Base-by-base conservation (phyloP, 495 filamentous ascomycete species). In the Neurospora terricola region DNA sequence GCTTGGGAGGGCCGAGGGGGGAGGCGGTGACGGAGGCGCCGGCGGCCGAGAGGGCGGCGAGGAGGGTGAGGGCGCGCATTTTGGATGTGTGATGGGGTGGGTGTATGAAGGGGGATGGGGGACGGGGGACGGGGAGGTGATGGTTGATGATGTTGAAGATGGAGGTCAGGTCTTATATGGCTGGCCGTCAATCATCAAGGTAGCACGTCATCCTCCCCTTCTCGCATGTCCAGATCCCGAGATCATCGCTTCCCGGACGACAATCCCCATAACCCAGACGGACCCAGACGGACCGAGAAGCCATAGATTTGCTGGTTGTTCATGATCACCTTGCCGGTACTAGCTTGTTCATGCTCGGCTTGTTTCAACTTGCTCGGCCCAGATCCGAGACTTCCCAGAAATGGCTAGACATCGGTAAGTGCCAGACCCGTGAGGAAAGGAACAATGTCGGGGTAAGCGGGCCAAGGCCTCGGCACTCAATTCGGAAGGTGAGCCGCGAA, bases 11-110 rank as follows among this genome's bases (percentile, higher is more conserved):
- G 38, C 27, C 48, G 54, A 72, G 43, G 34, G 75, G 73, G 8
- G 74, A 72, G 30, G 75, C 75, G 8, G 75, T 37, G 18, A 70
- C 76, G 12, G 75, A 45, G 30, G 59, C 48, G 6, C 76, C 76
- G 70, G 73, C 72, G 27, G 76, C 69, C 27, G 54, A 66, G 54
- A 77, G 69, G 59, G 73, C 73, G 62, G 73, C 70, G 39, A 77
- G 72, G 10, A 77, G 38, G 6, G 59, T 36, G n/a, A 72, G 70
- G 40, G 74, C 27, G 39, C 72, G 76, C 76, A 77, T 77, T 62
- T 21, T 8, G 70, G 39, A 10, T 66, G 54, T 34, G 54, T 66
- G 27, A 34, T 54, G 45, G n/a, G 45, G 30, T 34, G 30, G n/a
- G 21, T 54, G 40, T 43, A 16, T 43, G 16, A 23, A 12, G 10